Evolutionary conservation across 1,139 yeast genomes (phyloP).

Genomic region (Debaryomycetaceae sp.): DNA sequence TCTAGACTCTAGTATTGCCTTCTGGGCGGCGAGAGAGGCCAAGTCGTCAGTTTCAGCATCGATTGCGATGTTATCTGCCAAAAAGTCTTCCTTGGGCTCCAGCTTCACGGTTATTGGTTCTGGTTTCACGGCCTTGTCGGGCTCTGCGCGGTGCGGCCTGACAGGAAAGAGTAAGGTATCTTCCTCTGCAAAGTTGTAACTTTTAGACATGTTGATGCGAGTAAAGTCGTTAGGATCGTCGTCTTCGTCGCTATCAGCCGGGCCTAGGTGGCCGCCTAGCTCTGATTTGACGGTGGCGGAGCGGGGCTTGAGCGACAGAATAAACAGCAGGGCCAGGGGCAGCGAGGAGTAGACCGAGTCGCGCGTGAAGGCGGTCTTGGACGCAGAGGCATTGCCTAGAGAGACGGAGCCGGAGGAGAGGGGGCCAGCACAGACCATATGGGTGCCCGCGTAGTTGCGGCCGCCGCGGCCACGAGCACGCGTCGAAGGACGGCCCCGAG

Average conservation of each 20-base stretch:
- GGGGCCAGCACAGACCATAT: conserved; percentile 62
- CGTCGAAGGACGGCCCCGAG: conserved; percentile 15
- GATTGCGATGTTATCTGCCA: conserved; percentile 15
- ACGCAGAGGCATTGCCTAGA: conserved; percentile 17
- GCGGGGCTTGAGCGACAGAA: conserved; percentile 26
- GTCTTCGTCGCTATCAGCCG: conserved; percentile 21
- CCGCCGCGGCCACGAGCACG: conserved; percentile 31
- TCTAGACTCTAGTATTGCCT: conserved; percentile 13
- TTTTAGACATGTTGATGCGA: conserved; percentile 53
- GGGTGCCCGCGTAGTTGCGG: conserved; percentile 48
- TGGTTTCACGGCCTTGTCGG: background rate
- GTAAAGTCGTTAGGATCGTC: conserved; percentile 28
- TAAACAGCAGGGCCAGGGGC: conserved; percentile 28
- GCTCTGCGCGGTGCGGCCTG: conserved; percentile 22
- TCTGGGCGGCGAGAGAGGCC: background rate
- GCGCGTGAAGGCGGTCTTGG: conserved; percentile 16
- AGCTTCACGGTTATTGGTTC: conserved; percentile 16
- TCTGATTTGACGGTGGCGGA: conserved; percentile 6
- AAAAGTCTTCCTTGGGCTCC: conserved; percentile 19
- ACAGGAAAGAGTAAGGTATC: conserved; percentile 37
- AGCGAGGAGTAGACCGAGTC: conserved; percentile 17
- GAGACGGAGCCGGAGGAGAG: conserved; percentile 55
- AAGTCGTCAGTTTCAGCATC: too few species aligned
- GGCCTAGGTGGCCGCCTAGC: background rate
- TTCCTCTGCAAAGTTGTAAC: conserved; percentile 38